A percentile compares a stretch with the other conserved stretches of the same genome.
Evolutionary conservation across 208 protist genomes (phyloP).

Genomic region (Crithidia thermophila): DNA sequence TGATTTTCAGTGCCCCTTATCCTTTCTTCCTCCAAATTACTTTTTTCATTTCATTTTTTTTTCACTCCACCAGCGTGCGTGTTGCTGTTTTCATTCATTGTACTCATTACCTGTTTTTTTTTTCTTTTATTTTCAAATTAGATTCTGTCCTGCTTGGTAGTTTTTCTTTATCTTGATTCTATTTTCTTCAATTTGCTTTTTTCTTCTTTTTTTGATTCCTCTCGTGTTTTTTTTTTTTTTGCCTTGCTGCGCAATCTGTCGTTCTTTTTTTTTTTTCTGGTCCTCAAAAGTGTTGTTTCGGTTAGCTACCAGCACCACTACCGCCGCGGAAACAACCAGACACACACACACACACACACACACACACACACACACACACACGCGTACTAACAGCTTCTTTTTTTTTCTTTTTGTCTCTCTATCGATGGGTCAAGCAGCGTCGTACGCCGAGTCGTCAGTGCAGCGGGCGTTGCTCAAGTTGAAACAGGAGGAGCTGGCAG

Average conservation of each 20-base stretch:
- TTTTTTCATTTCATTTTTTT: too few relatives aligned
- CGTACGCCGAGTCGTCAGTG: constrained; percentile 54
- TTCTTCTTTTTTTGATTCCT: background rate
- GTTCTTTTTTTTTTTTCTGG: constrained; percentile 9
- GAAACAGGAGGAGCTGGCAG: constrained; percentile 36
- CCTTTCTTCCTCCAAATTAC: too few relatives aligned
- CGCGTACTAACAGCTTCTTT: background rate
- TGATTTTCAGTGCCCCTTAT: too few relatives aligned
- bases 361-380: background rate
- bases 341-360: too few relatives aligned
- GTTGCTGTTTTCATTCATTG: too few relatives aligned
- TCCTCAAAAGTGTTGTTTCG: too few relatives aligned
- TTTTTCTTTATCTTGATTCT: constrained; percentile 4
- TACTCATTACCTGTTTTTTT: background rate
- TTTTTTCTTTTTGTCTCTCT: background rate
- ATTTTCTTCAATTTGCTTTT: background rate
- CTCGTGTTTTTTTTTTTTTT: background rate
- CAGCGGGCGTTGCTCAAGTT: constrained; percentile 40
- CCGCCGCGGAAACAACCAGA: too few relatives aligned
- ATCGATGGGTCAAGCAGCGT: constrained; percentile 56
- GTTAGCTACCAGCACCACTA: background rate
- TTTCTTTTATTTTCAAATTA: background rate
- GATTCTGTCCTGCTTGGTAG: too few relatives aligned
- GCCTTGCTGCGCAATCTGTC: background rate
- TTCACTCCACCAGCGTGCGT: too few relatives aligned